Evolutionary conservation across 163 green algal genomes (phyloP), one percentile per base, ranked within the genome.

Genomic region (Chlamydomonas reinhardtii): DNA sequence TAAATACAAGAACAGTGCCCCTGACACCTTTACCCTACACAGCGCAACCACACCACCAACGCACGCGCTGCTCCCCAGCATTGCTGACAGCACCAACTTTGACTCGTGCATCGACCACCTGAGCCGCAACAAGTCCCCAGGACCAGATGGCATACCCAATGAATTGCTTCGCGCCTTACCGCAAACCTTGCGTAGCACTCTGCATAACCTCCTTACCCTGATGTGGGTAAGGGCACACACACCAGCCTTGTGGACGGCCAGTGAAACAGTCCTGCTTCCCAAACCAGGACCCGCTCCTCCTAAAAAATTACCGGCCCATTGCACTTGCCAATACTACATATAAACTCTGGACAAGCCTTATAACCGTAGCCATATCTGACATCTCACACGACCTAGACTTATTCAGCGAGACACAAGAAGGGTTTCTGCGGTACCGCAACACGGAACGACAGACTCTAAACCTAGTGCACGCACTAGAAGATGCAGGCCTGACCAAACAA

Each of bases 311-410:
- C 17, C 82, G 86, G 0, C 86, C 83, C 0, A 82, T 93, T 34
- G 81, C 74, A 3, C 73, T 91, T 4, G 54, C 61, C 2, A 73
- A 85, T 43, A 88, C 81, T 0, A 48, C 90, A 0, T 89, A 88
- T 70, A 91, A 91, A 48, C 66, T 91, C n/a, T 92, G 85, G 85
- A 92, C 81, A 0, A 39, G 52, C 25, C 52, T 90, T 8, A 65
- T 90, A 5, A 90, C 85, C 0, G 14, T 62, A 0, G n/a, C 68
- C 9, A 43, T 92, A 4, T 6, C 35, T 6, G 66, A 83, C n/a
- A 88, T 82, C 71, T 76, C 76, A 0, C 37, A 85, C 16, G 12
- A 66, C 15, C 2, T 73, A 15, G 31, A 54, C 5, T 69, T 90
- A 0, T 29, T 92, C 1, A 85, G 76, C 65, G 76, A 62, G 37